These are phyloP conservation scores for Thraustotheca clavata DNA, from an alignment of 352 stramenopile species.

Conservation along the genomic window DNA sequence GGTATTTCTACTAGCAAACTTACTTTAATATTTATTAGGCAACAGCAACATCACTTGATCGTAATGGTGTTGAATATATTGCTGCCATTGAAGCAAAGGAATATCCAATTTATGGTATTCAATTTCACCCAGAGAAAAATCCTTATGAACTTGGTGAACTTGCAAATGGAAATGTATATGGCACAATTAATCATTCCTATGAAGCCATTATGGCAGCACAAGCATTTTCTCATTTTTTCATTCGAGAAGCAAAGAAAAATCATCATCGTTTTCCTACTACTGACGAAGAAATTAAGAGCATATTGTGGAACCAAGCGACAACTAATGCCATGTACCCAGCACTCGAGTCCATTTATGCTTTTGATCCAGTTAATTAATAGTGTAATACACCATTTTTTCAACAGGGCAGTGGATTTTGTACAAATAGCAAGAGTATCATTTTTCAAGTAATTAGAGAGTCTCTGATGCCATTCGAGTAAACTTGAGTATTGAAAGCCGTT, in stretches of 20 bases:
- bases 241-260: conserved; percentile 66
- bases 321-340: background rate
- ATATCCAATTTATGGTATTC: conserved; percentile 82
- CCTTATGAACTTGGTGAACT: conserved; percentile 81
- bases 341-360: background rate
- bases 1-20: conserved; percentile 20
- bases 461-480: conserved; percentile 29
- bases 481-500: conserved; percentile 67
- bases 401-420: background rate
- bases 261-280: conserved; percentile 49
- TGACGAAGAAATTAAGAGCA: conserved; percentile 31
- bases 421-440: background rate
- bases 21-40: background rate
- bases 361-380: background rate
- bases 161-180: conserved; percentile 47
- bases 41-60: conserved; percentile 49
- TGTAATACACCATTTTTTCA: background rate
- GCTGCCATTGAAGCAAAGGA: conserved; percentile 79
- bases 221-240: conserved; percentile 67
- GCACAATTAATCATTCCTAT: conserved; percentile 75
- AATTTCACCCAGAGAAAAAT: conserved; percentile 92
- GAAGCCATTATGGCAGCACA: conserved; percentile 41
- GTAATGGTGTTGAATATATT: conserved; percentile 69
- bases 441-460: background rate
- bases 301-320: conserved; percentile 48